Percentiles rank a stretch among this genome's conserved stretches.
Evolutionary conservation across 2,329 filamentous ascomycete genomes (phyloP).

Genomic region (Cercospora janseana): DNA sequence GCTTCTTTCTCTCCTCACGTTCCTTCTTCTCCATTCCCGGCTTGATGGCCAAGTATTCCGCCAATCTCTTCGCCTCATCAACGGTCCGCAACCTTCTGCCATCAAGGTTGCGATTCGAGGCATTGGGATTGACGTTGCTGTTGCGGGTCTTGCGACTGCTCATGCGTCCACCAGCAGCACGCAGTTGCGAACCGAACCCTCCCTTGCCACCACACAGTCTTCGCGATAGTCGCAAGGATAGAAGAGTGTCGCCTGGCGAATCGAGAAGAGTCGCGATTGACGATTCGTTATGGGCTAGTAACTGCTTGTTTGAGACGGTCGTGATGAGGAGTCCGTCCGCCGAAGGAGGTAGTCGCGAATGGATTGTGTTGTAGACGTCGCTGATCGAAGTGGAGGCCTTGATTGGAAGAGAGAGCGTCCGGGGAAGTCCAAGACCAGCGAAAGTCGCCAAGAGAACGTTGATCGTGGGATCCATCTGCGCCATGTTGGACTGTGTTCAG

Average conservation of each 20-base stretch:
- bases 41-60: conserved; percentile 91
- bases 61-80: conserved; percentile 89
- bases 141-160: conserved; percentile 87
- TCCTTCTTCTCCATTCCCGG: conserved; percentile 96
- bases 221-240: conserved; percentile 76
- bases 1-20: conserved; percentile 76
- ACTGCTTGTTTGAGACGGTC: conserved; percentile 72
- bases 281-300: conserved; percentile 55
- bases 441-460: conserved; percentile 87
- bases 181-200: conserved; percentile 94
- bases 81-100: conserved; percentile 87
- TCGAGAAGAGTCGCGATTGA: conserved; percentile 64
- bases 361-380: conserved; percentile 63
- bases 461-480: conserved; percentile 42
- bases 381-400: conserved; percentile 62
- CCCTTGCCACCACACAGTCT: conserved; percentile 91
- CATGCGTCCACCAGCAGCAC: conserved; percentile 97
- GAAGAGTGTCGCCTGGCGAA: conserved; percentile 55
- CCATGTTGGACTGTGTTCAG: conserved; percentile 8
- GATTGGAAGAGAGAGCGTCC: conserved; percentile 77
- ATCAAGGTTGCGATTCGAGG: conserved; percentile 88
- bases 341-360: conserved; percentile 57
- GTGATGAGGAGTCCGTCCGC: conserved; percentile 70
- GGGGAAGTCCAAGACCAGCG: conserved; percentile 74
- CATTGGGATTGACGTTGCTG: conserved; percentile 68